These are phyloP conservation scores for Wickerhamiella siamensis DNA, from an alignment of 805 yeast genomes.

Conservation along the genomic window DNA sequence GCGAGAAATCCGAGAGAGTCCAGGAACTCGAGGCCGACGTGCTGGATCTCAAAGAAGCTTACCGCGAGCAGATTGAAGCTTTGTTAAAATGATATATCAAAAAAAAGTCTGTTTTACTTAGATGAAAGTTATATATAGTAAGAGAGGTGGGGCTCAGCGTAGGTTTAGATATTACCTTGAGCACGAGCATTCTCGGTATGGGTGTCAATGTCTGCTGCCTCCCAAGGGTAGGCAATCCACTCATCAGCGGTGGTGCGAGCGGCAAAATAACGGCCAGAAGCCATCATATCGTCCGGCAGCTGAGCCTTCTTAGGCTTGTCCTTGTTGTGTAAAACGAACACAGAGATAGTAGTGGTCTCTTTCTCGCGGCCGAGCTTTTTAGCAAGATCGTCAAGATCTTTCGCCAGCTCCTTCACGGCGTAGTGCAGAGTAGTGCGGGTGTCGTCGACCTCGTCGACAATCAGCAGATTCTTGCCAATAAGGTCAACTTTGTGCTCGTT, in stretches of 20 bases:
- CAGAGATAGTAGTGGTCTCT: slow-evolving; percentile 52
- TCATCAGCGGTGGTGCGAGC: slow-evolving; percentile 61
- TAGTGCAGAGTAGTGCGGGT: slow-evolving; percentile 82
- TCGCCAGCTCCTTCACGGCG: slow-evolving; percentile 61
- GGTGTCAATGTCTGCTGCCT: slow-evolving; percentile 62
- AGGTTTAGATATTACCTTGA: slow-evolving; percentile 54
- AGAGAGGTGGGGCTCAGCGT: no score
- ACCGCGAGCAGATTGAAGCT: slow-evolving; percentile 74
- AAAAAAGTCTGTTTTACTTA: no score
- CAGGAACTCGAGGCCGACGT: slow-evolving; percentile 83
- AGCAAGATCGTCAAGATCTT: slow-evolving; percentile 50
- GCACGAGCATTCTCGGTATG: slow-evolving; percentile 51
- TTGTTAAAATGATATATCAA: slow-evolving; percentile 49
- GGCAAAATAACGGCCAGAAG: slow-evolving; percentile 51
- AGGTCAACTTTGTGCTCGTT: slow-evolving; percentile 56
- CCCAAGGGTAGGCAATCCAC: slow-evolving; percentile 92
- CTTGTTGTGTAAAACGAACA: slow-evolving; percentile 76
- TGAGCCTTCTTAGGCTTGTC: slow-evolving; percentile 67
- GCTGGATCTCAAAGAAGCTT: slow-evolving; percentile 70
- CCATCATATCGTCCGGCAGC: slow-evolving; percentile 47
- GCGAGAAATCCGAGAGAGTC: slow-evolving; percentile 76
- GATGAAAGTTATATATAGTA: no score
- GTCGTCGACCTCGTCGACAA: slow-evolving; percentile 86
- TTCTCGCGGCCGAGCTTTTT: slow-evolving; percentile 40
- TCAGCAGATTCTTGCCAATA: slow-evolving; percentile 66